Evolutionary conservation across 2,329 filamentous ascomycete species (phyloP).

Genomic region (Trichoderma citrinoviride): DNA sequence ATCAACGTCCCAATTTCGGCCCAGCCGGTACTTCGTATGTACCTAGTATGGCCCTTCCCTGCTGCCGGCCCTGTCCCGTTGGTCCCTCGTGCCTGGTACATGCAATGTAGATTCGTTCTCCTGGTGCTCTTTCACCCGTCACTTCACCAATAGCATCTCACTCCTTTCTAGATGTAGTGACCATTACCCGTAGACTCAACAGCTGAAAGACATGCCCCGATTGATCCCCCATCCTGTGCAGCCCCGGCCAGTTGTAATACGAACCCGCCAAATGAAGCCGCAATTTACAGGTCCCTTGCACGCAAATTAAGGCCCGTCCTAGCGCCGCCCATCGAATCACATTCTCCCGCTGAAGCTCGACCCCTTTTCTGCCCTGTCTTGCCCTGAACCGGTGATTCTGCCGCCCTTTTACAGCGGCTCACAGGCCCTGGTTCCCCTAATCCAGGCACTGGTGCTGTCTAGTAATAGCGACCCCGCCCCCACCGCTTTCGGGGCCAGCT

Average conservation of each 20-base stretch:
- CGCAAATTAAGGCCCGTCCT: constrained; percentile 10
- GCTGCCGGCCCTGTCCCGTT: neutral
- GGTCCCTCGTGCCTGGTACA: neutral
- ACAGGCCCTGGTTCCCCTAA: neutral
- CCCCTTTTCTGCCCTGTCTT: constrained; percentile 1
- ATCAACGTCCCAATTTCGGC: neutral
- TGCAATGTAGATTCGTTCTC: neutral
- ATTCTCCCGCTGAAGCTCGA: constrained; percentile 1
- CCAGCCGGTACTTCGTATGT: neutral
- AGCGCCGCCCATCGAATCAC: constrained; percentile 9
- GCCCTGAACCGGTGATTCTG: too few species aligned
- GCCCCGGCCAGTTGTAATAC: neutral
- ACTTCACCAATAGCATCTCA: too few species aligned
- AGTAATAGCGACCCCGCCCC: constrained; percentile 21
- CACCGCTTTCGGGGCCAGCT: constrained; percentile 20
- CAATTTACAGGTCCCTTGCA: constrained; percentile 19
- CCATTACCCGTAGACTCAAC: neutral
- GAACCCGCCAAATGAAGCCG: constrained; percentile 1
- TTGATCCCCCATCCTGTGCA: neutral
- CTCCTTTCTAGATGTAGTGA: too few species aligned
- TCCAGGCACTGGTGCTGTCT: neutral
- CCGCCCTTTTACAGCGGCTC: too few species aligned
- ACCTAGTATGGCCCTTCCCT: neutral
- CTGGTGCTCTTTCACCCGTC: neutral
- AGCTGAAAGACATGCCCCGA: constrained; percentile 3